A percentile compares a stretch with the other conserved stretches of the same genome.
Conservation (phyloP, 306 rosid genomes). For the Vigna reflexopilosa region DNA sequence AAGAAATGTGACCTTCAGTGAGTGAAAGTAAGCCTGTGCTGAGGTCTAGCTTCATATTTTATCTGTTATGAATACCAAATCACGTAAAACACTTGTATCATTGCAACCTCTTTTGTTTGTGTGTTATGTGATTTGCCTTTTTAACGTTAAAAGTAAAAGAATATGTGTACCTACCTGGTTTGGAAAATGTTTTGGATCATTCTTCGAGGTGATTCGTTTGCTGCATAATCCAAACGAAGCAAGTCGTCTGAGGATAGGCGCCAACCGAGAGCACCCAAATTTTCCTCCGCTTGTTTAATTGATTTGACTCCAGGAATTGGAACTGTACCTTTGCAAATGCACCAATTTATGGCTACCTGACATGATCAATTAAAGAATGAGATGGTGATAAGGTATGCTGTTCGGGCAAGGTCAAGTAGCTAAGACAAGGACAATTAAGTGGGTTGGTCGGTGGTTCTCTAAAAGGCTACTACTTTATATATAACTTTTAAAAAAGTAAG, state of each 20-base stretch:
- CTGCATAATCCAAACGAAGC: constrained; percentile 71
- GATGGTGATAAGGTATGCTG: constrained; percentile 11
- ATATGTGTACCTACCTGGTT: constrained; percentile 68
- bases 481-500: constrained; percentile 15
- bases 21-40: background rate
- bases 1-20: too few relatives aligned
- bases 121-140: background rate
- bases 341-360: constrained; percentile 98
- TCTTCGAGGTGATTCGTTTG: constrained; percentile 67
- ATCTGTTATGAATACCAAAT: constrained; percentile 43
- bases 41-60: background rate
- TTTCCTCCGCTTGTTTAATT: constrained; percentile 79
- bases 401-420: constrained; percentile 11
- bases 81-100: background rate
- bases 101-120: background rate
- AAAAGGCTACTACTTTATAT: constrained; percentile 8
- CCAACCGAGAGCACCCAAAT: constrained; percentile 94
- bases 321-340: constrained; percentile 77
- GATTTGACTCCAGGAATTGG: constrained; percentile 97
- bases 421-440: constrained; percentile 34
- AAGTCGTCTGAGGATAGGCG: constrained; percentile 67
- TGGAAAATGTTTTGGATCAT: constrained; percentile 96
- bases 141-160: background rate
- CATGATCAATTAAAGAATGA: constrained; percentile 33
- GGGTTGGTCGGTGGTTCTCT: constrained; percentile 32